Base-by-base conservation (phyloP, 2,329 filamentous ascomycete genomes). In the Aspergillus nomiae region DNA sequence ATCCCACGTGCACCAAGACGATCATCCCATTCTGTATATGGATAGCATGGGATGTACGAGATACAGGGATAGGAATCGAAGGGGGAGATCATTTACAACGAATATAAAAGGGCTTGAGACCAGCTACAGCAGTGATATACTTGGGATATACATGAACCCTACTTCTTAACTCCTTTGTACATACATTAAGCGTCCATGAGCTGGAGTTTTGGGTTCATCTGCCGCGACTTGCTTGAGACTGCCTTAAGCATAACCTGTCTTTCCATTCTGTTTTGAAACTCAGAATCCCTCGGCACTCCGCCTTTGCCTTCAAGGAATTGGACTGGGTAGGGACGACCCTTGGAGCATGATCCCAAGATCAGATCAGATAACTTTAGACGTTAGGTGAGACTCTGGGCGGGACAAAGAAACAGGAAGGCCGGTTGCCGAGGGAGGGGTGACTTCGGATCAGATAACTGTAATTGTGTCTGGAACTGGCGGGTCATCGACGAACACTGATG, bases 381-480 rank as follows among this genome's bases (percentile, higher is more conserved):
- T 58, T 46, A 56, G 32, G 5, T 8, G n/a, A n/a, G n/a, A 41
- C 56, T 34, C 10, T 24, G 3, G 6, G 50, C 50, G 50, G 28
- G n/a, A 32, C 26, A 48, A 36, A 24, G 36, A 34, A 11, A n/a
- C 7, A 41, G 16, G n/a, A 10, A n/a, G 19, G 38, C 38, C 19
- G 19, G 19, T 41, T 41, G 16, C 19, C 9, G 38, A 41, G n/a
- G 8, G 38, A 41, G 36, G 36, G 48, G 21, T 60, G 50, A 3
- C 16, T 46, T 53, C 62, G 54, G 62, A 63, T 63, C 62, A 54
- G 62, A 63, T 63, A 63, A 63, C 51, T 55, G 28, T 28, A 48
- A 43, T 43, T 14, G 4, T n/a, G n/a, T 32, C 21, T 32, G 3
- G 26, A 16, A 10, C 45, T 7, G 14, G 50, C 30, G 21, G 11